A percentile compares a stretch with the other conserved stretches of the same genome.
Evolutionary conservation across 2,329 filamentous ascomycete species (phyloP).

Genomic region (Penicillium vulpinum): DNA sequence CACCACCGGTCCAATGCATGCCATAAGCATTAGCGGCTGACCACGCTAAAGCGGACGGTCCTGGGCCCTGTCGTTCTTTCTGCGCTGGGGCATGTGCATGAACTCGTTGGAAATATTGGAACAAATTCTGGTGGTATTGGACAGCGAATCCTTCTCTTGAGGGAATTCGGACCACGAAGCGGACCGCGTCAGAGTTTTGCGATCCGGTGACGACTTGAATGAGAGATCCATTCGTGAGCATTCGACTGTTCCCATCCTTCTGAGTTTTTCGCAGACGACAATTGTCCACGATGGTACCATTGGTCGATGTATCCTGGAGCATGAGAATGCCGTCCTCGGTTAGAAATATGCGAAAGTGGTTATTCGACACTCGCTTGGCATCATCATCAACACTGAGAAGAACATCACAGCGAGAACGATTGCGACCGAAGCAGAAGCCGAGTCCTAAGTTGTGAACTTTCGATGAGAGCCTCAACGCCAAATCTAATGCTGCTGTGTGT

Average conservation of each 20-base stretch:
- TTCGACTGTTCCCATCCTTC: slow-evolving; percentile 54
- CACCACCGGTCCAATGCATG: slow-evolving; percentile 79
- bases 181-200: slow-evolving; percentile 60
- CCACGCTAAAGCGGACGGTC: slow-evolving; percentile 34
- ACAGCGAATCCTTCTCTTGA: slow-evolving; percentile 67
- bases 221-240: slow-evolving; percentile 70
- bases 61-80: slow-evolving; percentile 24
- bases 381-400: slow-evolving; percentile 68
- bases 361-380: slow-evolving; percentile 77
- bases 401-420: slow-evolving; percentile 69
- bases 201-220: slow-evolving; percentile 65
- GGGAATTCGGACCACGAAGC: slow-evolving; percentile 84
- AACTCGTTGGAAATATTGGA: slow-evolving; percentile 60
- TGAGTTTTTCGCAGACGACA: slow-evolving; percentile 60
- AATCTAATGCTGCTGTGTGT: slow-evolving; percentile 52
- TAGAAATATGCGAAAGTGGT: slow-evolving; percentile 92
- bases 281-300: slow-evolving; percentile 84
- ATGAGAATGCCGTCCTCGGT: slow-evolving; percentile 85
- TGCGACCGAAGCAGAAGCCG: slow-evolving; percentile 88
- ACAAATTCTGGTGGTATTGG: slow-evolving; percentile 68
- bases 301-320: slow-evolving; percentile 93
- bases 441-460: slow-evolving; percentile 64
- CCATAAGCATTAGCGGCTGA: slow-evolving; percentile 52
- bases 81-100: slow-evolving; percentile 25
- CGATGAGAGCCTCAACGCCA: slow-evolving; percentile 79